These are phyloP conservation scores for Inonotus hispidus DNA, from an alignment of 1,284 basidiomycete genomes.

Conservation along the genomic window DNA sequence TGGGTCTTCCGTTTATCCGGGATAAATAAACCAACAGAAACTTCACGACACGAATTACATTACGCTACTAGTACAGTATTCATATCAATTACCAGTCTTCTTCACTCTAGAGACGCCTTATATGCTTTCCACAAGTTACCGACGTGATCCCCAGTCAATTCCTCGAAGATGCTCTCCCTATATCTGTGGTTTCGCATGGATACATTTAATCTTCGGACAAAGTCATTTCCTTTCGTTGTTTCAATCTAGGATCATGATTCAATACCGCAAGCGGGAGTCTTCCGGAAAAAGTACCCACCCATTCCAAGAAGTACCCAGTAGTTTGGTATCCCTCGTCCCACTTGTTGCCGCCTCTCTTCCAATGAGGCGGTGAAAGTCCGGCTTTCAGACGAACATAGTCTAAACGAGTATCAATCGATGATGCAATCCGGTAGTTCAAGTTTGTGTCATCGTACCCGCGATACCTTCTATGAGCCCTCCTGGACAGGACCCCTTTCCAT, in stretches of 20 bases:
- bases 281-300: constrained; percentile 35
- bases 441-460: constrained; percentile 44
- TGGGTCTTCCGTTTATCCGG: background rate
- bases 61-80: too few species aligned
- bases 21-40: background rate
- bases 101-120: constrained; percentile 14
- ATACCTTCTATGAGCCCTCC: constrained; percentile 68
- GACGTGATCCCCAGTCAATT: constrained; percentile 46
- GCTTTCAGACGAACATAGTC: constrained; percentile 66
- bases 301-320: constrained; percentile 68
- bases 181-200: constrained; percentile 46
- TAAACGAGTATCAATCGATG: constrained; percentile 25
- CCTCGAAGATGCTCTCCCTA: constrained; percentile 44
- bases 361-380: constrained; percentile 58
- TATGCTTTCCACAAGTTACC: constrained; percentile 45
- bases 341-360: constrained; percentile 41
- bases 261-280: background rate
- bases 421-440: background rate
- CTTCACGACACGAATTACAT: too few species aligned
- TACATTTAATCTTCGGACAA: constrained; percentile 51
- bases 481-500: constrained; percentile 53
- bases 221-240: constrained; percentile 44
- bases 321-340: constrained; percentile 72
- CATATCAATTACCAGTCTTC: too few species aligned
- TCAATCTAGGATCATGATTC: constrained; percentile 29